Base-by-base conservation (phyloP, 2,329 filamentous ascomycete genomes). In the Aspergillus quadrilineatus region DNA sequence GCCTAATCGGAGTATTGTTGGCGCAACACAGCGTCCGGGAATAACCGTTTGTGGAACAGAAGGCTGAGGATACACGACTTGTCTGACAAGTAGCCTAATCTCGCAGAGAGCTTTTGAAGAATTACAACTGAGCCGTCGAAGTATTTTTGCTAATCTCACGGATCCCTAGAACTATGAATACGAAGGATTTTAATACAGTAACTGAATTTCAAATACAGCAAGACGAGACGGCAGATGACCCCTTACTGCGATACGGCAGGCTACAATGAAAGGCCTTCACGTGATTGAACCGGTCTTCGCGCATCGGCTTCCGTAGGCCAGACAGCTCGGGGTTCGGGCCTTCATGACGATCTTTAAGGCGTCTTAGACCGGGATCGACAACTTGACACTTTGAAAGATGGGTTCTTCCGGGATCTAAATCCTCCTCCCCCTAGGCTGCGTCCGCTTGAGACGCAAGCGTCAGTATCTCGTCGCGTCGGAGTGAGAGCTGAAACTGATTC, bases 31-130 rank as follows among this genome's bases (percentile, higher is more conserved):
- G 52, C 56, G 56, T 61, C 59, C 56, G 59, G 49, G 44, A 46
- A 58, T 49, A 57, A 56, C 61, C 59, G 62, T 63, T 63, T 56
- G 62, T 64, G 62, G 53, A 60, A 64, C 60, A 37, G 59, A 50
- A 56, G 53, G 42, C 46, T 50, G 55, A 60, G 48, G 54, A 58
- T 56, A 59, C 58, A 62, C 57, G 52, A 53, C 55, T 56, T 59
- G 53, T 57, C 47, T 51, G 59, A 50, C 37, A 53, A 53, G 53
- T 48, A 58, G 55, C 48, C n/a, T 22, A 55, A 22, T 50, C 43
- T 46, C 32, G 22, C 39, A 41, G 26, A 29, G 26, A 53, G n/a
- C 17, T 57, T 43, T 32, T 37, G 51, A 49, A 47, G 50, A 39
- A 48, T 34, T 8, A 41, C 22, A 15, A 14, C 32, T 34, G 28